These are phyloP conservation scores for Paramecium tetraurelia DNA, from an alignment of 73 alveolate species.

Conservation along the genomic window DNA sequence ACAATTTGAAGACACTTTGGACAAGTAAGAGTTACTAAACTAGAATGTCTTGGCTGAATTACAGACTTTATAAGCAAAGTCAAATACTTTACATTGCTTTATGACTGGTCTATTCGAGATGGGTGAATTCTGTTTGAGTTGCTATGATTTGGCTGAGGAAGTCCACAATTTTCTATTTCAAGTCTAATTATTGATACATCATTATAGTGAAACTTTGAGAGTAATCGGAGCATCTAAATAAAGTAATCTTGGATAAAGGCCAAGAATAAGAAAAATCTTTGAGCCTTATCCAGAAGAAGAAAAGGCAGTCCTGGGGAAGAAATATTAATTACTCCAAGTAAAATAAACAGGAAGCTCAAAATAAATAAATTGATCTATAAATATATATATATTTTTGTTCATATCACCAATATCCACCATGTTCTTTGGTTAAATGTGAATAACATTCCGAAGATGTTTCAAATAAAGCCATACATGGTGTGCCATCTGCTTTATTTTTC, in stretches of 20 bases:
- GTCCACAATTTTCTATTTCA: not conserved
- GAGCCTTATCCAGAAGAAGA: constrained; percentile 44
- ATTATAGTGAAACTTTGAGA: not conserved
- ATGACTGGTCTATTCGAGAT: constrained; percentile 1
- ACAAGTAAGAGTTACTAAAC: not conserved
- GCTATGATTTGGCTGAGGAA: constrained; percentile 25
- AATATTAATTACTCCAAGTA: constrained; percentile 6
- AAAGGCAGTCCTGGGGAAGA: not conserved
- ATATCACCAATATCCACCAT: constrained; percentile 66
- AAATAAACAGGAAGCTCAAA: not conserved
- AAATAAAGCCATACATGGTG: constrained; percentile 49
- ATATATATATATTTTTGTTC: not conserved
- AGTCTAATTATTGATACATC: not conserved
- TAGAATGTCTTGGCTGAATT: not conserved
- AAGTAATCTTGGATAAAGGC: not conserved
- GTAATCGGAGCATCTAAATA: not conserved
- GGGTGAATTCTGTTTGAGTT: not conserved
- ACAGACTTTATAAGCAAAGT: not conserved
- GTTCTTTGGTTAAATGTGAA: constrained; percentile 54
- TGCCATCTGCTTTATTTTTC: constrained; percentile 46
- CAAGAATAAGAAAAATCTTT: constrained; percentile 24
- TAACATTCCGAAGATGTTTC: constrained; percentile 55
- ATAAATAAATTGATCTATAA: not conserved
- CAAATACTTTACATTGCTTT: not conserved
- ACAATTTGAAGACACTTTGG: constrained; percentile 17